Evolutionary conservation across 495 filamentous ascomycete species (phyloP).

Genomic region (Neurospora intermedia): DNA sequence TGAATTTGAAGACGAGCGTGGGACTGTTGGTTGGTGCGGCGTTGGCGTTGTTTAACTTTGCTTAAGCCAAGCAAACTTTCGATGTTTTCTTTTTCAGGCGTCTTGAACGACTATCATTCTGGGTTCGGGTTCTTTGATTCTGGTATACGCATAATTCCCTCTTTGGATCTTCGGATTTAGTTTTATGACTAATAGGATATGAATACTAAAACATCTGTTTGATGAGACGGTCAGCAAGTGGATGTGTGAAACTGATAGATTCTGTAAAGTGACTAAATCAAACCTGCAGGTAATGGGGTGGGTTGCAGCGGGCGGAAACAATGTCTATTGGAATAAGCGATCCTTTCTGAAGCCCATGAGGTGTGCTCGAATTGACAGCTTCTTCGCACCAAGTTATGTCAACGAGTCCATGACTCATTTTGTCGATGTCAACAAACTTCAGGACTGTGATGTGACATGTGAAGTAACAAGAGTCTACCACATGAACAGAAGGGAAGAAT

Average conservation of each 20-base stretch:
- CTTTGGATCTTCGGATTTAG: neutral
- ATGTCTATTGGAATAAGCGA: neutral
- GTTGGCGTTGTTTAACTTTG: neutral
- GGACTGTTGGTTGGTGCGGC: neutral
- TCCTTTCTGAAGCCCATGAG: neutral
- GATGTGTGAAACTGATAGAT: neutral
- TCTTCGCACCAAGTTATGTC: neutral
- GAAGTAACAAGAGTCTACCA: neutral
- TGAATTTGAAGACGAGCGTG: constrained; percentile 4
- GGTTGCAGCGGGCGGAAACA: neutral
- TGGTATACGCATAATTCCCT: neutral
- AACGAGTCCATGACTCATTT: neutral
- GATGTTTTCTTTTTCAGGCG: neutral
- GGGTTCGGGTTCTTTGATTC: neutral
- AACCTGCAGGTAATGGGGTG: neutral
- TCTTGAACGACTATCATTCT: neutral
- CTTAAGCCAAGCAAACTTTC: neutral
- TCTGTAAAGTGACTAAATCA: neutral
- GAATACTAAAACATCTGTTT: constrained; percentile 18
- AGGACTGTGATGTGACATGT: neutral
- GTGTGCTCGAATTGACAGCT: neutral
- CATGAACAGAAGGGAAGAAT: neutral
- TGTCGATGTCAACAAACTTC: neutral
- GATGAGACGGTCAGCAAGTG: neutral
- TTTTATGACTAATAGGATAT: neutral